Conservation (phyloP, 345 rosid species). For the Boechera divaricarpa region DNA sequence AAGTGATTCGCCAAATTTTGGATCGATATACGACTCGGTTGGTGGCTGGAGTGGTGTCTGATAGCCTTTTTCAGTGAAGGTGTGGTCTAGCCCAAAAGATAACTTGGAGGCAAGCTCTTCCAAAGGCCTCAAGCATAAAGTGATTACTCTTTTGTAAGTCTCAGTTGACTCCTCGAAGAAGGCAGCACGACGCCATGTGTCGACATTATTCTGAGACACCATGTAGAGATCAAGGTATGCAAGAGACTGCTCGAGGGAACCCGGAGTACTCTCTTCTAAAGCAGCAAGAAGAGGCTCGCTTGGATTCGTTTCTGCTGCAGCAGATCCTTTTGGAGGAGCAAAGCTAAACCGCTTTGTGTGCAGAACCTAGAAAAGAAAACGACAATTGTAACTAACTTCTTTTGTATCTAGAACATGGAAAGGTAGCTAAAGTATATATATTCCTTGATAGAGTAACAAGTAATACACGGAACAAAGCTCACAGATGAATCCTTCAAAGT, state of each 20-base stretch:
- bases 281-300: constrained; percentile 91
- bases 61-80: constrained; percentile 50
- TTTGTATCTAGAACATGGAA: constrained; percentile 51
- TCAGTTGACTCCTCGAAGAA: constrained; percentile 93
- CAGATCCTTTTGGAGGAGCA: constrained; percentile 96
- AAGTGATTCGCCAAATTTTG: constrained; percentile 59
- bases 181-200: constrained; percentile 95
- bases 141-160: constrained; percentile 81
- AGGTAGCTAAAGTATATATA: background rate
- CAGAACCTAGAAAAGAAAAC: constrained; percentile 57
- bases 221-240: constrained; percentile 95
- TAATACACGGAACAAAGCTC: constrained; percentile 15
- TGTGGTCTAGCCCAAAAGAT: constrained; percentile 62
- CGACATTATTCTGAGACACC: constrained; percentile 92
- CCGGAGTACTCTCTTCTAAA: constrained; percentile 71
- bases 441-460: background rate
- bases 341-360: constrained; percentile 74
- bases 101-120: constrained; percentile 76
- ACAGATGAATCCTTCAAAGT: background rate
- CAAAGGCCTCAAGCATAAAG: constrained; percentile 78
- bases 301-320: constrained; percentile 98
- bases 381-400: constrained; percentile 47
- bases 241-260: constrained; percentile 79
- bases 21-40: constrained; percentile 51
- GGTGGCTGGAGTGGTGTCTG: constrained; percentile 56